phyloP scores from a whole-genome alignment of 2,329 filamentous ascomycete genomes.

The Calonectria multiphialidica region DNA sequence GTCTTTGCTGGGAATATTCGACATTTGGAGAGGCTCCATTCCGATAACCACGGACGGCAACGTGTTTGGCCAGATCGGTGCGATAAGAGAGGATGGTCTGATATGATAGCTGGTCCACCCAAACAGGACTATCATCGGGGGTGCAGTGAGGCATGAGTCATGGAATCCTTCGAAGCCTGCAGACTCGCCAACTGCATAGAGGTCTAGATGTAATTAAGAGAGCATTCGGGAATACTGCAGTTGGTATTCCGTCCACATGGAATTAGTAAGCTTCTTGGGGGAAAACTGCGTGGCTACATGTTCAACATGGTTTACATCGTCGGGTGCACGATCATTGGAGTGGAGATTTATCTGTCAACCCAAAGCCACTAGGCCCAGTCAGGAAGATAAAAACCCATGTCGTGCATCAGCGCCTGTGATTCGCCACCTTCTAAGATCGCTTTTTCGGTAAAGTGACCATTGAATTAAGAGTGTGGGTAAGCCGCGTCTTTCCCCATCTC shows the following conservation, averaged over 20 bases:
- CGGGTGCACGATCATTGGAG: neutral
- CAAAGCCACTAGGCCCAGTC: neutral
- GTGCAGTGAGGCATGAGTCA: neutral
- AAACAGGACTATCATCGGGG: neutral
- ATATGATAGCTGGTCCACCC: neutral
- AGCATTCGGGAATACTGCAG: neutral
- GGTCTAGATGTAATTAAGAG: neutral
- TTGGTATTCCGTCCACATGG: neutral
- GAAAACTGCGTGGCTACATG: neutral
- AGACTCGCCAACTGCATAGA: neutral
- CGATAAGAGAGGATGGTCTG: neutral
- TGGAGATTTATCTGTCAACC: neutral
- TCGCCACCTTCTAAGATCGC: neutral
- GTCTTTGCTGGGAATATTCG: constrained; percentile 38
- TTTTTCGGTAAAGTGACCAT: neutral
- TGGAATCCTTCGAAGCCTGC: neutral
- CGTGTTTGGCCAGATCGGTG: neutral
- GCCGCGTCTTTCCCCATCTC: neutral
- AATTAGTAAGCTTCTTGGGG: neutral
- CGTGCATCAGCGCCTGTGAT: neutral
- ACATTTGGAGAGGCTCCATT: neutral
- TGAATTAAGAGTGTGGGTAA: neutral
- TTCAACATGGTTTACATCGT: neutral
- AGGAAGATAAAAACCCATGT: constrained; percentile 10
- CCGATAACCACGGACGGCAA: too few relatives aligned